These are phyloP conservation scores for Phytopythium delawarense DNA, from an alignment of 352 stramenopile genomes.

Conservation along the genomic window DNA sequence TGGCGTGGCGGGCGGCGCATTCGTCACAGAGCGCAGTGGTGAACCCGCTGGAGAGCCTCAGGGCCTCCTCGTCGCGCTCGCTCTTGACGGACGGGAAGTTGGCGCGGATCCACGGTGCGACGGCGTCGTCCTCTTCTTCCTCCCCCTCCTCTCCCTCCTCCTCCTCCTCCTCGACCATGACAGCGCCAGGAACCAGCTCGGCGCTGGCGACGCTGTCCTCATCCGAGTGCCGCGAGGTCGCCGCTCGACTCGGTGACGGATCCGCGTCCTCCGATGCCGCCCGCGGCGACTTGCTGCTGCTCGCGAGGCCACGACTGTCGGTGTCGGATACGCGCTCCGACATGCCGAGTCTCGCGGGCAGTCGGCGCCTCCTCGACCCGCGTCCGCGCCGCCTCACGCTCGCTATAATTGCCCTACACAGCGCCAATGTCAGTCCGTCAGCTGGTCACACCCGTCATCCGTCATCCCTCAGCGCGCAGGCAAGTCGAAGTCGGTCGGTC, in stretches of 20 bases:
- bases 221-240: not conserved
- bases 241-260: not conserved
- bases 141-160: not conserved
- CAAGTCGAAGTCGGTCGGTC: not conserved
- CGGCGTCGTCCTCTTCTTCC: slow-evolving; percentile 4
- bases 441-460: not conserved
- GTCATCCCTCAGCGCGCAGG: not conserved
- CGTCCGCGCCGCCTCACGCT: not conserved
- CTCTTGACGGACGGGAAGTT: slow-evolving; percentile 27
- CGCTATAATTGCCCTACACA: not conserved
- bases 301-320: not conserved
- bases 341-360: not conserved
- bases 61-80: slow-evolving; percentile 17
- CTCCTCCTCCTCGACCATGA: not conserved
- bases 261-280: not conserved
- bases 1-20: slow-evolving; percentile 23
- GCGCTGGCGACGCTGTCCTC: not conserved
- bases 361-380: not conserved
- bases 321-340: not conserved
- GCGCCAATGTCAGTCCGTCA: not conserved
- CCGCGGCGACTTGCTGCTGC: not conserved
- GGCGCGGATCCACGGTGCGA: slow-evolving; percentile 30
- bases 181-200: not conserved
- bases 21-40: slow-evolving; percentile 38
- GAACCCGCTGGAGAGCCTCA: not conserved